phyloP scores from a whole-genome alignment of 2,329 filamentous ascomycete genomes.

The Westerdykella aurantiaca region DNA sequence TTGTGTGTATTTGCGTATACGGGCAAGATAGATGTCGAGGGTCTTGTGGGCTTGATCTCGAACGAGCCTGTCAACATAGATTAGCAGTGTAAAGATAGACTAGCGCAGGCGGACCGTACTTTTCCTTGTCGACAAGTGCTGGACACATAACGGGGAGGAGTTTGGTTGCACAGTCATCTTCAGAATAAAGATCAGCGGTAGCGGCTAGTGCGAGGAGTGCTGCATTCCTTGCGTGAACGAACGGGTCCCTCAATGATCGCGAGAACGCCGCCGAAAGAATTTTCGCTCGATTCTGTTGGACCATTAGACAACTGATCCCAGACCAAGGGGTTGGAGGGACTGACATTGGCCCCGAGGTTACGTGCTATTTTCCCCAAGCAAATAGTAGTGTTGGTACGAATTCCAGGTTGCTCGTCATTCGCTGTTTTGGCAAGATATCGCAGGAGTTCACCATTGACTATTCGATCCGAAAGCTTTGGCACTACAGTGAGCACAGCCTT shows the following conservation, averaged over 20 bases:
- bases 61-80: conserved; percentile 52
- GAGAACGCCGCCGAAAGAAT: conserved; percentile 91
- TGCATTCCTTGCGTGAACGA: conserved; percentile 88
- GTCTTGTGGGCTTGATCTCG: conserved; percentile 89
- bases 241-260: conserved; percentile 83
- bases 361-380: conserved; percentile 94
- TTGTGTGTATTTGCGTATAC: conserved; percentile 70
- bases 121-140: conserved; percentile 87
- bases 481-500: conserved; percentile 89
- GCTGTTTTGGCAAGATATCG: conserved; percentile 90
- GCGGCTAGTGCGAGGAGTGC: conserved; percentile 79
- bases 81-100: not conserved
- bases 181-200: conserved; percentile 77
- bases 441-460: conserved; percentile 87
- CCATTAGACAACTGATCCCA: conserved; percentile 6
- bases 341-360: conserved; percentile 63
- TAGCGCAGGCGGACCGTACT: conserved; percentile 41
- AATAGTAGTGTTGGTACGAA: conserved; percentile 96
- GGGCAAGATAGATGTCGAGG: conserved; percentile 76
- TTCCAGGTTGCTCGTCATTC: conserved; percentile 95
- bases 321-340: conserved; percentile 7
- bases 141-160: conserved; percentile 81
- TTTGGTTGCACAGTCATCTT: conserved; percentile 81
- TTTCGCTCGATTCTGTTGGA: conserved; percentile 65
- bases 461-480: conserved; percentile 82